A percentile compares a stretch with the other conserved stretches of the same genome.
These are phyloP conservation scores for Erythrophleum fordii DNA, from an alignment of 306 rosid species.

Conservation along the genomic window DNA sequence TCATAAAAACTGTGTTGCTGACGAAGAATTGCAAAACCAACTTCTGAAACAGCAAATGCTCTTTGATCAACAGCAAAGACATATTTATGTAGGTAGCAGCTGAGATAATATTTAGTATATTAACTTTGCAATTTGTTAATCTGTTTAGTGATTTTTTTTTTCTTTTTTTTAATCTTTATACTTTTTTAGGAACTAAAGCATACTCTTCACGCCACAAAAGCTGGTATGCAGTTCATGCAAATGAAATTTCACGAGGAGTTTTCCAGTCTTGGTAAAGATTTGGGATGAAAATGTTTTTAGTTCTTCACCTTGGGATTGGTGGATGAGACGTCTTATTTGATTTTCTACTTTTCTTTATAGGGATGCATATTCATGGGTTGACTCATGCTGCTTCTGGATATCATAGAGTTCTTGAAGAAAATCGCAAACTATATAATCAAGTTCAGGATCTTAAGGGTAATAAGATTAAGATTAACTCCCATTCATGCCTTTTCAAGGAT, in stretches of 20 bases:
- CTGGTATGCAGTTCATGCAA: slow-evolving; percentile 87
- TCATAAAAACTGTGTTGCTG: slow-evolving; percentile 49
- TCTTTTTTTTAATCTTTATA: slow-evolving; percentile 20
- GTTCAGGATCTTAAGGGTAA: slow-evolving; percentile 98
- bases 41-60: slow-evolving; percentile 63
- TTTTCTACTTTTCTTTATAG: slow-evolving; percentile 46
- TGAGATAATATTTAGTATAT: slow-evolving; percentile 9
- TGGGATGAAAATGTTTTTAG: slow-evolving; percentile 5
- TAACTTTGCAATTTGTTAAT: not conserved
- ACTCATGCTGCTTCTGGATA: slow-evolving; percentile 96
- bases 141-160: slow-evolving; percentile 24
- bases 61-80: slow-evolving; percentile 81
- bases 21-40: slow-evolving; percentile 61
- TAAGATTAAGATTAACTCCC: slow-evolving; percentile 27
- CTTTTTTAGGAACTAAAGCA: slow-evolving; percentile 71
- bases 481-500: not conserved
- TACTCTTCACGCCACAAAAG: slow-evolving; percentile 71
- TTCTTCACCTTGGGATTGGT: slow-evolving; percentile 12
- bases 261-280: slow-evolving; percentile 70
- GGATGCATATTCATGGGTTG: slow-evolving; percentile 75
- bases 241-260: slow-evolving; percentile 88
- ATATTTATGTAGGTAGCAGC: slow-evolving; percentile 64
- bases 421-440: slow-evolving; percentile 89
- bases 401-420: slow-evolving; percentile 92
- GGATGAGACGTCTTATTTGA: slow-evolving; percentile 29